Percentiles rank a stretch among this genome's conserved stretches.
Conservation (phyloP, 2,329 filamentous ascomycete genomes). For the Emmonsiellopsis sp. region DNA sequence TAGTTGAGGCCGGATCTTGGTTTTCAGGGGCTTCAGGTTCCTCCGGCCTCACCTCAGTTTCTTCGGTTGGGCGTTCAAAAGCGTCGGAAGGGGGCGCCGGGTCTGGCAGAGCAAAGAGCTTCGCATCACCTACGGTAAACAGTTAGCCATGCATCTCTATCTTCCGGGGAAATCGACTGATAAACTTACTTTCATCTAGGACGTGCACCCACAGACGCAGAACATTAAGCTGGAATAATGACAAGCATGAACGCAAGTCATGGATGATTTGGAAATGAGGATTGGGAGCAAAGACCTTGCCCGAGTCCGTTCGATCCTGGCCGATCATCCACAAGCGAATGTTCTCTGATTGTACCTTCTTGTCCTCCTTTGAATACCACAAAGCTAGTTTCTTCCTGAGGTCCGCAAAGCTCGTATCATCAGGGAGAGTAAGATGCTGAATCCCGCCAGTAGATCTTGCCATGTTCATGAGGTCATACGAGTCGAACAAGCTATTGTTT, state of each 20-base stretch:
- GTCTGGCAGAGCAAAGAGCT: conserved; percentile 28
- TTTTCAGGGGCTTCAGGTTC: not conserved
- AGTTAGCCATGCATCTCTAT: conserved; percentile 5
- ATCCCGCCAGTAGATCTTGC: conserved; percentile 20
- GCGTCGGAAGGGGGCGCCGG: conserved; percentile 15
- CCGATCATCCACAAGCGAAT: conserved; percentile 35
- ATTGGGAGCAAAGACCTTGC: conserved; percentile 19
- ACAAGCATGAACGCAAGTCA: conserved; percentile 22
- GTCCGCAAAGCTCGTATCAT: conserved; percentile 25
- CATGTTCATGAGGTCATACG: conserved; percentile 35
- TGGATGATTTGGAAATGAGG: conserved; percentile 27
- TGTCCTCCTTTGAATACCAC: conserved; percentile 20
- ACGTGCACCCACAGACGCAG: conserved; percentile 32
- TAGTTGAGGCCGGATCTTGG: conserved; percentile 3
- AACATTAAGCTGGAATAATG: conserved; percentile 17
- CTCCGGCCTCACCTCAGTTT: conserved; percentile 21
- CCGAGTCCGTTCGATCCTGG: conserved; percentile 15
- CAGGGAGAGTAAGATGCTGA: conserved; percentile 28
- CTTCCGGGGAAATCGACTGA: not conserved
- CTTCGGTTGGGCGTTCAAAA: conserved; percentile 23
- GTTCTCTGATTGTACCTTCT: conserved; percentile 21
- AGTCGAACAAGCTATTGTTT: conserved; percentile 30
- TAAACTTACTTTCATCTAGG: conserved; percentile 26
- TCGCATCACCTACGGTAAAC: conserved; percentile 21
- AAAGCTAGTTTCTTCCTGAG: conserved; percentile 29